Evolutionary conservation across 257 asterid genomes (phyloP).

Genomic region (Coffea canephora): DNA sequence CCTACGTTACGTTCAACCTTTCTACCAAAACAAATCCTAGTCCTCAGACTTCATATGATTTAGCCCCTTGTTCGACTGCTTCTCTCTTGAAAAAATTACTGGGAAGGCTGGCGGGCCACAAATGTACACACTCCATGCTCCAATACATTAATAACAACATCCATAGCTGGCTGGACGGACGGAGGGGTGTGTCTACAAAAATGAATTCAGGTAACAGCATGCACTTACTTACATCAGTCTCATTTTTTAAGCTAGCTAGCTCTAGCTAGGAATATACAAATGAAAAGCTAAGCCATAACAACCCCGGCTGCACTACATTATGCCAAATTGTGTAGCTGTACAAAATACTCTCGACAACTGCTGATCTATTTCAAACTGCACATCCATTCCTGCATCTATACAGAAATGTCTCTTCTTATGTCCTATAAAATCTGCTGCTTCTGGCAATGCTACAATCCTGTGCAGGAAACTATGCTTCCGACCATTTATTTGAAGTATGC

Average conservation of each 20-base stretch:
- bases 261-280: constrained; percentile 10
- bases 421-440: constrained; percentile 14
- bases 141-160: constrained; percentile 3
- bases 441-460: constrained; percentile 15
- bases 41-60: no score
- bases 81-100: not conserved
- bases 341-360: constrained; percentile 10
- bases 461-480: constrained; percentile 18
- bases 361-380: constrained; percentile 22
- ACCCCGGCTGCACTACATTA: constrained; percentile 13
- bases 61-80: no score
- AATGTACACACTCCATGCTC: not conserved
- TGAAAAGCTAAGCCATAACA: constrained; percentile 7
- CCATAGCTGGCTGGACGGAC: not conserved
- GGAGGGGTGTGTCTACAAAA: not conserved
- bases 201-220: not conserved
- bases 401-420: not conserved
- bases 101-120: not conserved
- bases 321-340: constrained; percentile 22
- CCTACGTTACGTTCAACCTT: no score
- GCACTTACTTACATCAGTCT: constrained; percentile 10
- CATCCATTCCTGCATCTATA: constrained; percentile 18
- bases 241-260: no score
- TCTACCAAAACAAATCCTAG: no score
- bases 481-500: constrained; percentile 1